Evolutionary conservation across 192 early-diverging fungal genomes (phyloP), one percentile per base, ranked within the genome.

Genomic region (Gigaspora rosea): DNA sequence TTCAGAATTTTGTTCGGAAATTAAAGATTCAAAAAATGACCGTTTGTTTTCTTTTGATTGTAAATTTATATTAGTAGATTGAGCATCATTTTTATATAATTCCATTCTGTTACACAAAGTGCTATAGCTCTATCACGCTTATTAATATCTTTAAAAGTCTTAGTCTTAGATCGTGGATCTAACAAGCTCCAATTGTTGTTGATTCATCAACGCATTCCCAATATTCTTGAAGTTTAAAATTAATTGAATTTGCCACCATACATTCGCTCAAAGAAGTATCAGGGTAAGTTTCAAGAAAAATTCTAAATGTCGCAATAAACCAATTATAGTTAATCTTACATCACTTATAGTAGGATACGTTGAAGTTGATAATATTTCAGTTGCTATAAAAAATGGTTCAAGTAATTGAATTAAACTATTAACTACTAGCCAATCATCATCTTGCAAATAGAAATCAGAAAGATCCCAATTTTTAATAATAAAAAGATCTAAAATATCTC

Each of bases 21-120:
- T 8, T 35, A 67, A 33, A 47, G n/a, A 67, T 67, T 67, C 65
- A 48, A 67, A 67, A 67, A 18, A 67, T 67, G n/a, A 67, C 35
- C 35, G 2, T 67, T 67, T 67, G n/a, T 67, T 67, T 67, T 59
- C 58, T 59, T 22, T 11, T 59, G 20, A 59, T 59, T 22, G n/a
- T 59, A 27, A n/a, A 59, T 59, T 59, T n/a, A 59, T 59, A n/a
- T n/a, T 59, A 59, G 58, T 59, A 27, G n/a, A 59, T 59, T 59
- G 58, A 59, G 11, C 20, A 59, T 59, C n/a, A 59, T n/a, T 59
- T 59, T 59, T 67, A 48, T 67, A 67, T 36, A 48, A 46, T 67
- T 20, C 32, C 35, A 67, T 67, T 16, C 8, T 11, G 35, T 67
- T 48, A 35, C 41, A 9, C n/a, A 67, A 67, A n/a, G 35, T 67